Evolutionary conservation across 257 asterid species (phyloP), one percentile per base, ranked within the genome.

Genomic region (Eustoma russellianum): DNA sequence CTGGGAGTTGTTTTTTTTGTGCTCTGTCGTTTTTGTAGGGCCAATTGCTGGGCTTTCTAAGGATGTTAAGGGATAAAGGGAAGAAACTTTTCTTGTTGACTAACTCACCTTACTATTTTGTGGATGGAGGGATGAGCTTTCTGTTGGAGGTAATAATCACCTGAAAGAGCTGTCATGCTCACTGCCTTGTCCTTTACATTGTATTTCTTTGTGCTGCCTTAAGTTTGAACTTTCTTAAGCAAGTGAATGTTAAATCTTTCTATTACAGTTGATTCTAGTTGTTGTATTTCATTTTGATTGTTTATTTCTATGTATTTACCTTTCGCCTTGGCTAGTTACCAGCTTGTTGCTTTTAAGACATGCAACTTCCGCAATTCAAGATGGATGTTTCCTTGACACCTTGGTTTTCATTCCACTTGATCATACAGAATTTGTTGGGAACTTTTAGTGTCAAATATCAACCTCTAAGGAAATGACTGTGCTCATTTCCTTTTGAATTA

Each of bases 71-170:
- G 68, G 98, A 91, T 65, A 91, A 80, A 34, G 98, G 96, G 48
- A 91, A 91, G 79, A 91, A 87, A 73, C 86, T 91, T 66, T 91
- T 91, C 80, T 60, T 91, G 77, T 65, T 91, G 81, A 91, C 96
- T 6, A 91, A 91, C 77, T 91, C 95, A 53, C 96, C 98, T 14
- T 91, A 77, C 68, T 80, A 82, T 73, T 87, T 91, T 67, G 98
- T 91, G 61, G 96, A 91, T 71, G 98, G 98, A 68, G 98, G 98
- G 63, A 79, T 91, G 96, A 82, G 74, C 57, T 91, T 69, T 76
- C 76, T 87, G 86, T 64, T 89, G 83, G 85, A 86, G 97, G 97
- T 89, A 79, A 65, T 30, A 60, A 58, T 17, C 41, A 40, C 48
- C 59, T 18, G 58, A 9, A 48, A 50, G 56, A 13, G 50, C 35